These are phyloP conservation scores for Heritiera fomes DNA, from an alignment of 345 rosid species.

Conservation along the genomic window DNA sequence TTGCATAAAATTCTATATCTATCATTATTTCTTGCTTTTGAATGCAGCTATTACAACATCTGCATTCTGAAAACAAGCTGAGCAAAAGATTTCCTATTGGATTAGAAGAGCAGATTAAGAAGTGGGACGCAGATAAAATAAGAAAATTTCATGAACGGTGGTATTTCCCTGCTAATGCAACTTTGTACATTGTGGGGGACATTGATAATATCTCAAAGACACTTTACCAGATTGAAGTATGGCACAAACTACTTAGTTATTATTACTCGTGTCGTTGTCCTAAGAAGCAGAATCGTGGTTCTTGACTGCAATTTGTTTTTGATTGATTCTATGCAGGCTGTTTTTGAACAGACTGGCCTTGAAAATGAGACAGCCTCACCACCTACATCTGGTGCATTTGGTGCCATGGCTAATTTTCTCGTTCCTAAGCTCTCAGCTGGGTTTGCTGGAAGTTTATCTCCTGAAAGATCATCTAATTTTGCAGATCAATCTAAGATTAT, in stretches of 20 bases:
- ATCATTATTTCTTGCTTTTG: constrained; percentile 24
- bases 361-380: constrained; percentile 56
- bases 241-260: constrained; percentile 29
- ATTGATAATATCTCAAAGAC: constrained; percentile 68
- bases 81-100: constrained; percentile 99
- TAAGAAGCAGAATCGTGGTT: constrained; percentile 13
- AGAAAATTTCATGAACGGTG: constrained; percentile 98
- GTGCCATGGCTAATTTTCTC: constrained; percentile 98
- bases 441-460: constrained; percentile 72
- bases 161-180: constrained; percentile 99
- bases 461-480: constrained; percentile 55
- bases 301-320: constrained; percentile 29
- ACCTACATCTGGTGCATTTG: constrained; percentile 76
- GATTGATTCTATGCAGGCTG: constrained; percentile 55
- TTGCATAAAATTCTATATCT: constrained; percentile 20
- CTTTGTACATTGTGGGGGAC: constrained; percentile 96
- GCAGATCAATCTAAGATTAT: constrained; percentile 62
- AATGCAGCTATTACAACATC: constrained; percentile 81
- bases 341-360: constrained; percentile 67
- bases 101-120: constrained; percentile 95
- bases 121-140: constrained; percentile 98
- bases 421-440: constrained; percentile 94
- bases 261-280: constrained; percentile 12
- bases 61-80: constrained; percentile 98
- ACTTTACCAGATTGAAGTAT: constrained; percentile 77